A percentile compares a stretch with the other conserved stretches of the same genome.
Evolutionary conservation across 345 rosid species (phyloP).

Genomic region (Noccaea caerulescens): DNA sequence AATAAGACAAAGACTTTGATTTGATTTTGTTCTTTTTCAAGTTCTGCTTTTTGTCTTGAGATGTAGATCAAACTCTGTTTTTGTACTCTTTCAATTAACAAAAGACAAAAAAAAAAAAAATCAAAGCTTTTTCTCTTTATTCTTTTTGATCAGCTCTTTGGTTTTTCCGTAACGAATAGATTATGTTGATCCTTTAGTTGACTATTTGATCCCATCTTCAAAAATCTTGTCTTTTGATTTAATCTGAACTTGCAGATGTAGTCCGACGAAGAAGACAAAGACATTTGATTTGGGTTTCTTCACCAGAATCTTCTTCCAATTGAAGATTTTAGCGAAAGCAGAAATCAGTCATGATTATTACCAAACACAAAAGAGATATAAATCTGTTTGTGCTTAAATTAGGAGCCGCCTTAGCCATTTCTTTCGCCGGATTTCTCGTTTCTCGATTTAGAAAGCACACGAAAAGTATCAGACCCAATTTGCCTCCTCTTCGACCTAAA

Average conservation of each 20-base stretch:
- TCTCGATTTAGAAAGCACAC: conserved; percentile 51
- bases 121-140: background rate
- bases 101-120: background rate
- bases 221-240: conserved; percentile 16
- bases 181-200: background rate
- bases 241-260: conserved; percentile 29
- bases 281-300: background rate
- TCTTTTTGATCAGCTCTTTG: background rate
- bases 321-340: background rate
- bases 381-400: conserved; percentile 59
- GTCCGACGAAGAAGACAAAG: conserved; percentile 1
- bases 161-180: background rate
- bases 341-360: conserved; percentile 42
- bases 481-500: conserved; percentile 40
- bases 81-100: background rate
- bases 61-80: background rate
- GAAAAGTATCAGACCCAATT: conserved; percentile 46
- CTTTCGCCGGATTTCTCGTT: conserved; percentile 73
- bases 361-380: conserved; percentile 56
- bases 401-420: conserved; percentile 73
- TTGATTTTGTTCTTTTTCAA: conserved; percentile 18
- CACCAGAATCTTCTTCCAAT: background rate
- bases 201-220: conserved; percentile 19
- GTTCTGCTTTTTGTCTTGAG: conserved; percentile 5
- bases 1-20: conserved; percentile 30